phyloP scores from a whole-genome alignment of 192 early-diverging fungal genomes.

The Mortierella antarctica region DNA sequence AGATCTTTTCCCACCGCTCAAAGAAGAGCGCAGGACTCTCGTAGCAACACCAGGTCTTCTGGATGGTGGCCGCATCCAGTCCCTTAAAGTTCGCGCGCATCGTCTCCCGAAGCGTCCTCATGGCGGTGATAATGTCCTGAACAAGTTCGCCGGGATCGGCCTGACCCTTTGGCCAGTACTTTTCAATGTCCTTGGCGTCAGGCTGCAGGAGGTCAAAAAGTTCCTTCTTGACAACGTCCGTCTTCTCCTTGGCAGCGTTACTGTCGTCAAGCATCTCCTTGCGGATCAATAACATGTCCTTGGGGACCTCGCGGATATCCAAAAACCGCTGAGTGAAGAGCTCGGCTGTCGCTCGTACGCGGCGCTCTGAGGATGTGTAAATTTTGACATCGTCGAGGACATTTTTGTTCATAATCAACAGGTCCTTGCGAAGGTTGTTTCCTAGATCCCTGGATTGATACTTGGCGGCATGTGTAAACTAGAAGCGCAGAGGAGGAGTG shows the following conservation, averaged over 20 bases:
- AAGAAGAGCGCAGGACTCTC: slow-evolving; percentile 87
- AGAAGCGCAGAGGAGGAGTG: slow-evolving; percentile 4
- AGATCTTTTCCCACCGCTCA: slow-evolving; percentile 98
- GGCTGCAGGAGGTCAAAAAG: slow-evolving; percentile 62
- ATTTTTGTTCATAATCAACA: slow-evolving; percentile 87
- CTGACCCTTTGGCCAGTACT: slow-evolving; percentile 53
- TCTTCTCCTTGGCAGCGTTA: slow-evolving; percentile 94
- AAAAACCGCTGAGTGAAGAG: slow-evolving; percentile 76
- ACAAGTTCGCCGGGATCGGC: slow-evolving; percentile 62
- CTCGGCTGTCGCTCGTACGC: slow-evolving; percentile 89
- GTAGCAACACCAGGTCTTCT: slow-evolving; percentile 90
- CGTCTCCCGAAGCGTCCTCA: slow-evolving; percentile 71
- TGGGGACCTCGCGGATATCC: slow-evolving; percentile 64
- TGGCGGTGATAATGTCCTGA: slow-evolving; percentile 74
- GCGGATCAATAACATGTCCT: slow-evolving; percentile 75
- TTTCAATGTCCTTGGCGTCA: slow-evolving; percentile 35
- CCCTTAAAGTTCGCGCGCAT: slow-evolving; percentile 85
- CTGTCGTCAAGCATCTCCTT: slow-evolving; percentile 96
- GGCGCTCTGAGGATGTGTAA: slow-evolving; percentile 86
- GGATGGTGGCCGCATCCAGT: slow-evolving; percentile 68
- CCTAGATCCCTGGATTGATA: slow-evolving; percentile 93
- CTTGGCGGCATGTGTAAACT: slow-evolving; percentile 92
- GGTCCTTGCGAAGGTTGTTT: slow-evolving; percentile 91
- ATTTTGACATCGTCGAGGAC: slow-evolving; percentile 90
- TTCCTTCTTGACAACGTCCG: slow-evolving; percentile 85